Evolutionary conservation across 2,329 filamentous ascomycete genomes (phyloP).

Genomic region (Cladosporium cucumerinum): DNA sequence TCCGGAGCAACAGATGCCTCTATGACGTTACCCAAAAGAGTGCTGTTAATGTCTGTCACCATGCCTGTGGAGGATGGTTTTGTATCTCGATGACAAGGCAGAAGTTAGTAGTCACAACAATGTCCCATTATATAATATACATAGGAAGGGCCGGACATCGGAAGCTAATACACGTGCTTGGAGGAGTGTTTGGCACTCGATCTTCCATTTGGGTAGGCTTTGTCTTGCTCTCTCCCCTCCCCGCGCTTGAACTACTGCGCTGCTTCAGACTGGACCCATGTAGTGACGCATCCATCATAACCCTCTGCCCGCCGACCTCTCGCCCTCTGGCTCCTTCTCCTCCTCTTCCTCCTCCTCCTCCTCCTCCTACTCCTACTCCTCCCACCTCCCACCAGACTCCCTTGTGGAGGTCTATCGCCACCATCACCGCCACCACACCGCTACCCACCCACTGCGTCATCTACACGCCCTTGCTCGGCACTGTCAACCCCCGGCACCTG

Average conservation of each 20-base stretch:
- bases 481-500: slow-evolving; percentile 14
- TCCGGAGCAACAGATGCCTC: background rate
- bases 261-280: background rate
- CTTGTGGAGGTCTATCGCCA: slow-evolving; percentile 17
- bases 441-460: background rate
- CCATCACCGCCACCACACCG: background rate
- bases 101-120: background rate
- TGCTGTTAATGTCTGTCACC: background rate
- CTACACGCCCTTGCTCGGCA: slow-evolving; percentile 16
- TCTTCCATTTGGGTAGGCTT: background rate
- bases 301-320: background rate
- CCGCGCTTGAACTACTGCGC: background rate
- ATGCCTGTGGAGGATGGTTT: background rate
- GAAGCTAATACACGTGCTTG: background rate
- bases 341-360: no score
- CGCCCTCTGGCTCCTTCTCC: slow-evolving; percentile 12
- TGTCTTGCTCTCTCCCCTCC: slow-evolving; percentile 2
- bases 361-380: no score
- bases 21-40: slow-evolving; percentile 10
- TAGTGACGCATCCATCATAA: slow-evolving; percentile 7
- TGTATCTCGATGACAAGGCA: background rate
- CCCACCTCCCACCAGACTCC: slow-evolving; percentile 20
- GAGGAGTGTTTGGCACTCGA: slow-evolving; percentile 1
- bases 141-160: background rate
- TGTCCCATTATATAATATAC: background rate